These are phyloP conservation scores for Saturnispora dispora DNA, from an alignment of 805 yeast genomes.

Conservation along the genomic window DNA sequence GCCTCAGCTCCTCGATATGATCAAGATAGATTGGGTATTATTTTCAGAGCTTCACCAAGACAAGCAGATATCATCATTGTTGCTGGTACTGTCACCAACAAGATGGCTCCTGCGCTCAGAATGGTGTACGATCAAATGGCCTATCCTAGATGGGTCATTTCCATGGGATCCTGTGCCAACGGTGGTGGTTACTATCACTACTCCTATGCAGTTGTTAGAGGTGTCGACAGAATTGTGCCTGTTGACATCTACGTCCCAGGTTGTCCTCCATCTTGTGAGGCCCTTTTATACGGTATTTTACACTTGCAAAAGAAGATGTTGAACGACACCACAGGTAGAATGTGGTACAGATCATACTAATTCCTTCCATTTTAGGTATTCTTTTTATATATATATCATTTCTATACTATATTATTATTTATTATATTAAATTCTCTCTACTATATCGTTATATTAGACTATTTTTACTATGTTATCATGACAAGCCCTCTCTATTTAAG, in stretches of 20 bases:
- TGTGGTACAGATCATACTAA: slow-evolving; percentile 65
- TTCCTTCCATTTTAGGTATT: background rate
- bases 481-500: slow-evolving; percentile 5
- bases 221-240: slow-evolving; percentile 82
- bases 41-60: slow-evolving; percentile 90
- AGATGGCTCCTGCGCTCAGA: slow-evolving; percentile 90
- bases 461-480: too few species aligned
- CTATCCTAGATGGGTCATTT: slow-evolving; percentile 88
- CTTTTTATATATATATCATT: slow-evolving; percentile 1
- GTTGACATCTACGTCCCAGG: slow-evolving; percentile 90
- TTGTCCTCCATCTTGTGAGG: slow-evolving; percentile 88
- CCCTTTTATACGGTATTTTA: slow-evolving; percentile 83
- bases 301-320: slow-evolving; percentile 87
- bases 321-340: slow-evolving; percentile 67
- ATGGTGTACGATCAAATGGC: slow-evolving; percentile 94
- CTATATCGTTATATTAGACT: too few species aligned
- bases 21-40: slow-evolving; percentile 85
- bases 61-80: slow-evolving; percentile 89
- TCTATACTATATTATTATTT: background rate
- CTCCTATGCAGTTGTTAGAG: slow-evolving; percentile 81
- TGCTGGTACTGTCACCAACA: slow-evolving; percentile 84
- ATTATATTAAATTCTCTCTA: background rate
- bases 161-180: slow-evolving; percentile 91
- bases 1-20: slow-evolving; percentile 85
- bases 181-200: slow-evolving; percentile 92